Base-by-base conservation (phyloP, 176 grass and related monocot species). In the Otatea glauca region DNA sequence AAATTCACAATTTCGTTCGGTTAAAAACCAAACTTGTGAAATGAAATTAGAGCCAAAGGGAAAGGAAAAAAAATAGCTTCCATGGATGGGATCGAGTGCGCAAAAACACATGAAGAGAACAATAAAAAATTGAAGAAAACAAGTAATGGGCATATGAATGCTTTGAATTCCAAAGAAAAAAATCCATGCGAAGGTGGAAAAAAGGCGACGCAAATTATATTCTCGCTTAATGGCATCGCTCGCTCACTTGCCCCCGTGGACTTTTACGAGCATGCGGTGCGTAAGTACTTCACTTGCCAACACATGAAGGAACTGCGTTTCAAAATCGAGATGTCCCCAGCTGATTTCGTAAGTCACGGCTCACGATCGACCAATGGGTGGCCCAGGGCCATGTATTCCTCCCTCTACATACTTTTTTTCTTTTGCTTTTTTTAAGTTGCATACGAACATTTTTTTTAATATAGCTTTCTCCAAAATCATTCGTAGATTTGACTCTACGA, bases 311-410 rank as follows among this genome's bases (percentile, higher is more conserved):
- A 32, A 5, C 42, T 17, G 27, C 4, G 8, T 84, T 90, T 90
- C 73, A 68, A 90, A 85, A 32, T 83, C 62, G 9, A 5, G 21
- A 2, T 29, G 38, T 21, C 39, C 68, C 68, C 12, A 42, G 43
- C 42, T 34, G 81, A 49, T 53, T 27, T 75, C 65, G 0, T 13
- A 12, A 32, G 72, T 68, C 24, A 27, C 80, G 34, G 65, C 74
- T 47, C 42, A 34, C 18, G 37, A 70, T 74, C 54, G 17, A 43
- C 83, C 70, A 11, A 58, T 58, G 60, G 44, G 15, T 11, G 45
- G 58, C 34, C 78, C 72, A 29, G 29, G 1, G 1, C 29, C 29
- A 0, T 29, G 29, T n/a, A 29, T 29, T 29, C 1, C 29, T 29
- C 29, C 29, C 29, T 29, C 1, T 29, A 29, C 29, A 29, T 29